Conservation (phyloP, 2,329 filamentous ascomycete genomes). For the Phialophora macrospora region DNA sequence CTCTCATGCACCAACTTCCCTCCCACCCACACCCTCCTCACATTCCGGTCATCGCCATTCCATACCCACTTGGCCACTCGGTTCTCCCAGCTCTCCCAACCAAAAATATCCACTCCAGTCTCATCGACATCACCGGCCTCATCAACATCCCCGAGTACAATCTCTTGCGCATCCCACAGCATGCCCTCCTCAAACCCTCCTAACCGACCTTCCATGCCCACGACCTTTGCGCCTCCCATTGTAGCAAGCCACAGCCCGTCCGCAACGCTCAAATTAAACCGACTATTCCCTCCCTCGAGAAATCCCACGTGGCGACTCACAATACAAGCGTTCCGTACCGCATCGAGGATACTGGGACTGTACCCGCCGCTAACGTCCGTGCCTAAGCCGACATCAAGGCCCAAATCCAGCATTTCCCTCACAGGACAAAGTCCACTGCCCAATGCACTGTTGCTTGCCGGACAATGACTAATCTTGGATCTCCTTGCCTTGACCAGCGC, state of each 20-base stretch:
- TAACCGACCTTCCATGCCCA: conserved; percentile 72
- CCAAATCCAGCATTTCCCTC: conserved; percentile 72
- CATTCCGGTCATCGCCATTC: conserved; percentile 90
- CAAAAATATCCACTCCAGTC: conserved; percentile 84
- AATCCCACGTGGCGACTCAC: conserved; percentile 74
- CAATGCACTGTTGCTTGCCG: conserved; percentile 81
- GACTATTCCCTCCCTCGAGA: conserved; percentile 41
- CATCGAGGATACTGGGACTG: conserved; percentile 77
- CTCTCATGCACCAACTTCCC: conserved; percentile 76
- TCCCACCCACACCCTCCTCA: conserved; percentile 83
- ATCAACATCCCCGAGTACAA: conserved; percentile 50
- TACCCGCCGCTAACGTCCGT: conserved; percentile 93
- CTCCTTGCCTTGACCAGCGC: conserved; percentile 64
- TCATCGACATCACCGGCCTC: conserved; percentile 45
- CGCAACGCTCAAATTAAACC: conserved; percentile 61
- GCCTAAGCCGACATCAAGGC: conserved; percentile 80
- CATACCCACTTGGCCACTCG: conserved; percentile 92
- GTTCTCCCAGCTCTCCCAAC: conserved; percentile 87
- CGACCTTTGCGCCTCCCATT: conserved; percentile 79
- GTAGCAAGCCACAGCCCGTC: conserved; percentile 88
- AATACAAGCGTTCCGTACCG: conserved; percentile 79
- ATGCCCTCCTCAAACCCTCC: conserved; percentile 85
- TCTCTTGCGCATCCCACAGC: conserved; percentile 88
- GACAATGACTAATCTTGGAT: conserved; percentile 81
- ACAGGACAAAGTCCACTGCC: conserved; percentile 80